Conservation (phyloP, 2,329 filamentous ascomycete genomes). For the Alternaria infectoria region DNA sequence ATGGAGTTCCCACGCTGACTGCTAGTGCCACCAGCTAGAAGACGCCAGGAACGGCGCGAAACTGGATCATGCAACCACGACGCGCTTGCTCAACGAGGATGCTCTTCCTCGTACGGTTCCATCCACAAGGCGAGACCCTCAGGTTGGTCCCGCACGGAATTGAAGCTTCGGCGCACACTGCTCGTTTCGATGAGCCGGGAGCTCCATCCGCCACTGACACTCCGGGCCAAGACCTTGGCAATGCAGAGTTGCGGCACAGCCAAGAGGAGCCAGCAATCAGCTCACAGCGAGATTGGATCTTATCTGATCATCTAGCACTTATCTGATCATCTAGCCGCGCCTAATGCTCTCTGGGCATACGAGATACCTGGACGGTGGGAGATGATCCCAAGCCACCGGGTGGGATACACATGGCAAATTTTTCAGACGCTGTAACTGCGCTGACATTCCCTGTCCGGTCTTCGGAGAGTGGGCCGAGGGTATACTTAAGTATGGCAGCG, state of each 20-base stretch:
- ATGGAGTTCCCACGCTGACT: background rate
- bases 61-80: background rate
- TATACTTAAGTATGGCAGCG: conserved; percentile 23
- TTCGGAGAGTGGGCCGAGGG: conserved; percentile 23
- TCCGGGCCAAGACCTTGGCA: conserved; percentile 23
- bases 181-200: conserved; percentile 16
- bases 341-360: conserved; percentile 20
- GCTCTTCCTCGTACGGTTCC: background rate
- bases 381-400: conserved; percentile 31
- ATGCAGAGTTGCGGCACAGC: conserved; percentile 9
- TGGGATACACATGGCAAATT: conserved; percentile 24
- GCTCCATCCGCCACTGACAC: conserved; percentile 12
- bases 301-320: conserved; percentile 38
- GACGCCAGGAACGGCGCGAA: background rate
- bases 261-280: conserved; percentile 4
- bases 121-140: conserved; percentile 1
- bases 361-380: conserved; percentile 20
- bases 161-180: conserved; percentile 13
- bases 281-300: conserved; percentile 27
- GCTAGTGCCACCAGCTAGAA: background rate
- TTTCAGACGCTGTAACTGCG: conserved; percentile 19
- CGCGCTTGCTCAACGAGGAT: conserved; percentile 1
- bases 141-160: background rate
- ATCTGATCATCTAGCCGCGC: conserved; percentile 39
- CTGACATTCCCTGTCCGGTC: conserved; percentile 28